Evolutionary conservation across 2,329 filamentous ascomycete species (phyloP).

Genomic region (Cadophora sp.): DNA sequence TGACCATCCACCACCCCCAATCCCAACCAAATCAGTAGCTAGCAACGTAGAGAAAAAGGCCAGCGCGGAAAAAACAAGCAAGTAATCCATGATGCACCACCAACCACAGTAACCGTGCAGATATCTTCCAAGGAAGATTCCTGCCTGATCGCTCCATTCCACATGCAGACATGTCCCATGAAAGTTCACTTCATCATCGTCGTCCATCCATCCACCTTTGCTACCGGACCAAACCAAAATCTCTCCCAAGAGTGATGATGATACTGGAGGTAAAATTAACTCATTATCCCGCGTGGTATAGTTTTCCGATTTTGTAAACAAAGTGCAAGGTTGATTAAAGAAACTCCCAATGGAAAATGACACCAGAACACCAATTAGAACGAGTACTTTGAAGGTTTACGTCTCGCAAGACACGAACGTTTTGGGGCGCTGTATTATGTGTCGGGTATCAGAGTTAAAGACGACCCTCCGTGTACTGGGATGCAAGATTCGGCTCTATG

Average conservation of each 20-base stretch:
- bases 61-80: slow-evolving; percentile 14
- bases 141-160: background rate
- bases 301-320: slow-evolving; percentile 32
- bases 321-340: slow-evolving; percentile 21
- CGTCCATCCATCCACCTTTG: slow-evolving; percentile 11
- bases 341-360: slow-evolving; percentile 37
- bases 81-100: background rate
- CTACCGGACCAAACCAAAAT: slow-evolving; percentile 22
- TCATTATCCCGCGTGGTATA: slow-evolving; percentile 35
- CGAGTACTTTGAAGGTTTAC: slow-evolving; percentile 37
- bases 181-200: slow-evolving; percentile 1
- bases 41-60: slow-evolving; percentile 24
- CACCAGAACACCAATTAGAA: slow-evolving; percentile 43
- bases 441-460: slow-evolving; percentile 62
- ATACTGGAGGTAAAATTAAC: slow-evolving; percentile 31
- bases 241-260: slow-evolving; percentile 18
- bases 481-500: slow-evolving; percentile 53
- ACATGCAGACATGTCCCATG: slow-evolving; percentile 14
- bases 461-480: slow-evolving; percentile 40
- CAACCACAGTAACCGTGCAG: slow-evolving; percentile 11
- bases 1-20: slow-evolving; percentile 13
- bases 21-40: slow-evolving; percentile 3
- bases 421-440: slow-evolving; percentile 51
- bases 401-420: slow-evolving; percentile 42
- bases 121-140: slow-evolving; percentile 8